Evolutionary conservation across 2,329 filamentous ascomycete species (phyloP), one percentile per base, ranked within the genome.

Genomic region (Claviceps africana): DNA sequence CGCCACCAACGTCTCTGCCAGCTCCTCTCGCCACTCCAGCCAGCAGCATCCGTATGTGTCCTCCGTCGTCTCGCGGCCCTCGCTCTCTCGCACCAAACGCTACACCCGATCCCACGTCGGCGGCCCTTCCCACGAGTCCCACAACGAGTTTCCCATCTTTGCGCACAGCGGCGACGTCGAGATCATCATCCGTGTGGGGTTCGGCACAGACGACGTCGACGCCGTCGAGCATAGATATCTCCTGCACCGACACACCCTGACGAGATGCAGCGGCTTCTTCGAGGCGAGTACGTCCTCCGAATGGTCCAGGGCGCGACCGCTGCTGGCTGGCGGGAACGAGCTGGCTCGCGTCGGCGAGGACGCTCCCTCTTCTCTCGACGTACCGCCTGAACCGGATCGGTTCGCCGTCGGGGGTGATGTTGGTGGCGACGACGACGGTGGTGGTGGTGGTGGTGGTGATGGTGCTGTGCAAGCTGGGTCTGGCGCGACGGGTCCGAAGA

Each of bases 61-160:
- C 13, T 74, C 81, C 64, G 67, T 89, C 71, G 66, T 84, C 61
- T 78, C 83, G 56, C 81, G 82, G 62, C 75, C 80, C 53, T 75
- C 77, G 15, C 68, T 73, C 51, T 75, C 74, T 28, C 76, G 83
- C 57, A 67, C 68, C 40, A 85, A 86, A 67, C 82, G 88, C 59
- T 86, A 89, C 62, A 84, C 85, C 64, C 84, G 88, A 56, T 93
- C 88, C 47, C 86, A 93, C 64, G 81, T 85, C 61, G 88, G 88
- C 53, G 83, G 83, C 55, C 72, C 76, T 35, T 78, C 80, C 19
- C 82, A 84, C 62, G 70, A 81, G 25, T 79, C 86, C 43, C 85
- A 86, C 64, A 96, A 96, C 65, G 90, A 96, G 65, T 97, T 96
- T 60, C 91, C 91, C 22, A 72, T 94, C 63, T 97, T 96, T 68